These are phyloP conservation scores for Clarireedia sp. DNA, from an alignment of 2,329 filamentous ascomycete species.

Conservation along the genomic window DNA sequence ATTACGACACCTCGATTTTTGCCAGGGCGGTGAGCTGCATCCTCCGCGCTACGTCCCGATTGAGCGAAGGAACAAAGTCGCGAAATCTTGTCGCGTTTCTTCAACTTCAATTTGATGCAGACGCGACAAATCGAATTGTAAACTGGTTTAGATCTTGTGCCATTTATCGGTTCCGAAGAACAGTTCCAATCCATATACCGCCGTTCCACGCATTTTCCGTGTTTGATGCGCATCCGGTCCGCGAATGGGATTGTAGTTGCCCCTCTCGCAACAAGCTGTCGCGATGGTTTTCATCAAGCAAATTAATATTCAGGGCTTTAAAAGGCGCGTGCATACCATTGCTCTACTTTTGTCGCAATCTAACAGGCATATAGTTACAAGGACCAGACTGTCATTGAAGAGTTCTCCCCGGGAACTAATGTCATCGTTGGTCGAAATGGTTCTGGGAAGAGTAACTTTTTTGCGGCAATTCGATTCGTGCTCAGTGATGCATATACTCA, in stretches of 20 bases:
- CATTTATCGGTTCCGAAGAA: no score
- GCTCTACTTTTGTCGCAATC: slow-evolving; percentile 10
- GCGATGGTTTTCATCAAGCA: slow-evolving; percentile 93
- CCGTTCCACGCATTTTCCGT: not conserved
- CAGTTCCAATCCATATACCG: no score
- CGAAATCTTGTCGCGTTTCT: slow-evolving; percentile 1
- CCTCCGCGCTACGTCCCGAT: slow-evolving; percentile 1
- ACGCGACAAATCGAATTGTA: slow-evolving; percentile 1
- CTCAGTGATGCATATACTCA: slow-evolving; percentile 96
- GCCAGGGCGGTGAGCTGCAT: slow-evolving; percentile 4
- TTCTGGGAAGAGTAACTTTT: slow-evolving; percentile 99
- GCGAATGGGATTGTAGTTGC: slow-evolving; percentile 5
- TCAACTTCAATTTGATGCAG: slow-evolving; percentile 6
- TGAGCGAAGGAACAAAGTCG: not conserved
- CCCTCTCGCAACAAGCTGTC: slow-evolving; percentile 13
- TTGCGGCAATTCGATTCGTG: slow-evolving; percentile 96
- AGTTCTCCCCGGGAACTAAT: slow-evolving; percentile 95
- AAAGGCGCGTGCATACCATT: slow-evolving; percentile 56
- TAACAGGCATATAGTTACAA: slow-evolving; percentile 66
- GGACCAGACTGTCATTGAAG: slow-evolving; percentile 97
- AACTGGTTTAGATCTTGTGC: not conserved
- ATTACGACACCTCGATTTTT: slow-evolving; percentile 5
- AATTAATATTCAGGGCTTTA: slow-evolving; percentile 99
- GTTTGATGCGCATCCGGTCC: slow-evolving; percentile 3
- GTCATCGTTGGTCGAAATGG: slow-evolving; percentile 99